Evolutionary conservation across 257 asterid species (phyloP), one percentile per base, ranked within the genome.

Genomic region (Solanum rostratum): DNA sequence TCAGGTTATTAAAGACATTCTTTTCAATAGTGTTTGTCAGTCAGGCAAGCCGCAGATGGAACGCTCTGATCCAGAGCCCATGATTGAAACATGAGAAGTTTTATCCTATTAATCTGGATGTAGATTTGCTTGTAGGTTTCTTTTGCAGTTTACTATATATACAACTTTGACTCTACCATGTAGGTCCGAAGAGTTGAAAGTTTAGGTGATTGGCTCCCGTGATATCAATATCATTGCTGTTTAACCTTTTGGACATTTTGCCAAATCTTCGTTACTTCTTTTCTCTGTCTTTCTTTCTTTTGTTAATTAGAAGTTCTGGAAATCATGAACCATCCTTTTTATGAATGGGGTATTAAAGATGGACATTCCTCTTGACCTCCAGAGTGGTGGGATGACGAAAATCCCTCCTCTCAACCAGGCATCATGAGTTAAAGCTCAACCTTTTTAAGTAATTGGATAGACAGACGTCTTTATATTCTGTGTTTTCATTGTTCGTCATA

Each of bases 1-100:
- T 49, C 85, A 96, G 99, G 99, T 96, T 65, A 96, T 96, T 90
- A 96, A 96, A 95, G 97, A 96, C 85, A 92, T 91, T 78, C 98
- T 96, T 65, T 96, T 95, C 91, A 96, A 96, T 90, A 92, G 98
- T 3, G 97, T 95, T 69, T 90, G 93, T 55, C 93, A 87, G 86
- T 92, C 96, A 76, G 90, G 74, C 87, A 88, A 80, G 71, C 87
- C 90, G 24, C 92, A 83, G 83, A 54, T 88, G 8, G 97, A 92
- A 84, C 88, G 95, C 66, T 88, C 97, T 15, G 92, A 82, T 45
- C 98, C 98, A 29, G 98, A 95, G 85, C 98, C 98, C 68, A 96
- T 96, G 98, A 85, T 96, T 74, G 99, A 96, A 89, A 84, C 90
- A 88, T 96, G 91, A 96, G 0, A 43, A 62, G 62, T 24, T 41